Conservation (phyloP, 495 filamentous ascomycete species). For the Pyrenula aspistea region DNA sequence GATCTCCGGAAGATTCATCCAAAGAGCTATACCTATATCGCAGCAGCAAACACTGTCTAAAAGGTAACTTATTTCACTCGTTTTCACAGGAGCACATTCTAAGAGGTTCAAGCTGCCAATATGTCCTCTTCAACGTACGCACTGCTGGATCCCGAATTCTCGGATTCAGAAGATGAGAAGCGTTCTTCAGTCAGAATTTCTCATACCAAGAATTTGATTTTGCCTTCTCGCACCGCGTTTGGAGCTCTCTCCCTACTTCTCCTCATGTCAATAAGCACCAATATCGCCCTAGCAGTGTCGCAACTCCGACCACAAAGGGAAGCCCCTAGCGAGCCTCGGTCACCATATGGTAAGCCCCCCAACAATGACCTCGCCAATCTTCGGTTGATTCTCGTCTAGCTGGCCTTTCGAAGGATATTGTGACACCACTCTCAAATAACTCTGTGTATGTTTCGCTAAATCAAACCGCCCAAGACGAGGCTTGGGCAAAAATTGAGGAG, state of each 20-base stretch:
- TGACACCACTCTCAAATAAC: neutral
- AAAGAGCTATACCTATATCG: too few species aligned
- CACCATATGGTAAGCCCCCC: neutral
- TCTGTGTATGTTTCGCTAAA: neutral
- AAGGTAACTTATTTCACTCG: too few species aligned
- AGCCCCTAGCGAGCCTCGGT: neutral
- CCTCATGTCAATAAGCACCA: neutral
- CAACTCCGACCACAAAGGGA: neutral
- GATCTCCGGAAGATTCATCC: too few species aligned
- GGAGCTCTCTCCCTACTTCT: neutral
- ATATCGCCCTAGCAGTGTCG: neutral
- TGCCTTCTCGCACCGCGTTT: neutral
- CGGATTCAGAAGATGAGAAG: neutral
- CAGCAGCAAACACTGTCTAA: too few species aligned
- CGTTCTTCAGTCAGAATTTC: neutral
- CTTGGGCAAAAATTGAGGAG: neutral
- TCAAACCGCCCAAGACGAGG: neutral
- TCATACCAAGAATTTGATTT: neutral
- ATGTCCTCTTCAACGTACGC: neutral
- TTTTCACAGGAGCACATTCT: too few species aligned
- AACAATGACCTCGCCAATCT: neutral
- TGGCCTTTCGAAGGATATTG: neutral
- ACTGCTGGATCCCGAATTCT: neutral
- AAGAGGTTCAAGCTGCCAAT: too few species aligned
- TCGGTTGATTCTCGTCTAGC: neutral